Percentiles rank a stretch among this genome's conserved stretches.
These are phyloP conservation scores for Sechiopsis laciniata DNA, from an alignment of 306 rosid genomes.

Conservation along the genomic window DNA sequence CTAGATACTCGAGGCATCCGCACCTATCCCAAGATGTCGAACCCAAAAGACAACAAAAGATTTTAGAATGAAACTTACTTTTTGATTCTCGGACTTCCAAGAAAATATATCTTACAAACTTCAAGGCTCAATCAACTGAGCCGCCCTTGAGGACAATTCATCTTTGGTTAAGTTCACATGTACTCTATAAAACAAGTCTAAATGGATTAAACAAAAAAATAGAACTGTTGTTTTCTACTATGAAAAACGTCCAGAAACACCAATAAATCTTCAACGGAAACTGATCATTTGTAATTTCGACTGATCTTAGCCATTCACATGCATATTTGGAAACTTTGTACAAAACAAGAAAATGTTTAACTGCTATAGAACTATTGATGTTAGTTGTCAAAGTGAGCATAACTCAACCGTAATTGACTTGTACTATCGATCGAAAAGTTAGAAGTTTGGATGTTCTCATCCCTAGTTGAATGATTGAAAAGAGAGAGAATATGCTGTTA, in stretches of 20 bases:
- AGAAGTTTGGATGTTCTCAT: neutral
- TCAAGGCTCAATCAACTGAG: no score
- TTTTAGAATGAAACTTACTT: no score
- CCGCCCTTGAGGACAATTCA: no score
- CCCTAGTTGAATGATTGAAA: neutral
- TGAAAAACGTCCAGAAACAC: neutral
- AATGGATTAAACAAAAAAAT: neutral
- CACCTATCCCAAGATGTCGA: no score
- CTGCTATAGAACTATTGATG: neutral
- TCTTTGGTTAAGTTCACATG: neutral
- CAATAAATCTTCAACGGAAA: neutral
- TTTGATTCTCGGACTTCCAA: no score
- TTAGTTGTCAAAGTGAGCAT: no score
- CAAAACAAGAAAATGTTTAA: neutral
- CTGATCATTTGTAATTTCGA: neutral
- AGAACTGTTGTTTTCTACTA: neutral
- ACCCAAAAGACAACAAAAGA: no score
- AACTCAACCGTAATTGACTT: no score
- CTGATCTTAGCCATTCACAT: neutral
- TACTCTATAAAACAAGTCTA: neutral
- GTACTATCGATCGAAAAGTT: neutral
- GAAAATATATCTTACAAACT: no score
- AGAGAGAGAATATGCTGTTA: slow-evolving; percentile 37
- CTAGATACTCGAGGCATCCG: no score
- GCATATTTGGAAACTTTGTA: neutral